Base-by-base conservation (phyloP, 768 basidiomycete species). In the Lactarius pseudohatsudake region DNA sequence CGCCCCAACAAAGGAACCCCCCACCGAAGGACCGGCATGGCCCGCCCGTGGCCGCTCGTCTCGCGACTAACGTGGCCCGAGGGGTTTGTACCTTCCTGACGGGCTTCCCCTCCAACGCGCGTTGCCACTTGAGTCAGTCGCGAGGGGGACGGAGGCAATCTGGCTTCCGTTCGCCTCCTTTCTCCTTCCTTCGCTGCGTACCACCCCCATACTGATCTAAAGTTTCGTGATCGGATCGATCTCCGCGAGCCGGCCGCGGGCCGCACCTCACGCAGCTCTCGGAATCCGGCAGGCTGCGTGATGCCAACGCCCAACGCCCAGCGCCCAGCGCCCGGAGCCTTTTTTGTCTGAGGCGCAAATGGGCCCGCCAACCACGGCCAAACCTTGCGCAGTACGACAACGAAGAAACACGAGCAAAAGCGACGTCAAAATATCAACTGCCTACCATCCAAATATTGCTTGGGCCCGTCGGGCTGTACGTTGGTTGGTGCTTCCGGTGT, bases 161-260 rank as follows among this genome's bases (percentile, higher is more conserved):
- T 57, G 3, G 56, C 57, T 34, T 36, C 36, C 38, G 20, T 20
- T 22, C 36, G 7, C 36, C 15, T n/a, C 30, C 57, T n/a, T 11
- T 40, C 26, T 18, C 22, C 2, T 45, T 22, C 20, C 3, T n/a
- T n/a, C 62, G 11, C 15, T 30, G 15, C 13, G 38, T 38, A 8
- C 28, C 22, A 26, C 50, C 43, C 20, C 43, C 20, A 28, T 10
- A 9, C 9, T 20, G 64, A 65, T 60, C 63, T 59, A 45, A 61
- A 50, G 60, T 59, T 58, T 26, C 18, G 43, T 30, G 61, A 67
- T 67, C 66, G 61, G 66, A 63, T 67, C 66, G 66, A 67, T 67
- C 66, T 67, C 66, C 62, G 62, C 66, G 66, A 63, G 61, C 66
- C 61, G 43, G 61, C 62, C 62, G 66, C 66, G 66, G 61, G 61